Evolutionary conservation across 805 yeast genomes (phyloP).

Genomic region (Debaryomyces castellii): DNA sequence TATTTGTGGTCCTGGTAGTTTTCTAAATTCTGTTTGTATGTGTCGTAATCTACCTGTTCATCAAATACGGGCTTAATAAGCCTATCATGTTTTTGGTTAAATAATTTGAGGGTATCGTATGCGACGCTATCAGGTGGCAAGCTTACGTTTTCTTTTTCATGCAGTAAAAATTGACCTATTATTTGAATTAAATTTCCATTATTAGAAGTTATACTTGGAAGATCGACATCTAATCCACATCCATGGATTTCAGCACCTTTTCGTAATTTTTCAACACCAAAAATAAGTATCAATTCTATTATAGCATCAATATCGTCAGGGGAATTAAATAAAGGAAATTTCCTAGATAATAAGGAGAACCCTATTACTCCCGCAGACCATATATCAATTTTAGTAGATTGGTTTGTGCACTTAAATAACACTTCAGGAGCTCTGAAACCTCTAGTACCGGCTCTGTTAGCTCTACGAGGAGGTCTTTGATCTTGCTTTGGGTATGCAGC

Average conservation of each 20-base stretch:
- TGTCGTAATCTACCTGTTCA: constrained; percentile 14
- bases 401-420: constrained; percentile 79
- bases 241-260: constrained; percentile 86
- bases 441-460: constrained; percentile 95
- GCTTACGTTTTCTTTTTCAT: constrained; percentile 56
- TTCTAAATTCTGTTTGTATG: constrained; percentile 18
- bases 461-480: constrained; percentile 83
- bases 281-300: constrained; percentile 76
- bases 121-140: constrained; percentile 74
- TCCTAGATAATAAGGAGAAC: constrained; percentile 68
- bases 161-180: constrained; percentile 23
- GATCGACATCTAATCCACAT: constrained; percentile 65
- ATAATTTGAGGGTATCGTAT: constrained; percentile 55
- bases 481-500: constrained; percentile 82
- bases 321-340: constrained; percentile 93
- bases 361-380: constrained; percentile 94
- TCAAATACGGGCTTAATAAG: constrained; percentile 24
- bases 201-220: constrained; percentile 14
- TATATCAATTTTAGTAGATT: constrained; percentile 76
- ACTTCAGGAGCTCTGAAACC: constrained; percentile 97
- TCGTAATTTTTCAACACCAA: constrained; percentile 72
- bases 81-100: constrained; percentile 41
- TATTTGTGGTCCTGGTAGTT: constrained; percentile 41
- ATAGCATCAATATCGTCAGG: constrained; percentile 91
- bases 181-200: constrained; percentile 35